Conservation (phyloP, 352 stramenopile species). For the Aphanomyces euteiches region DNA sequence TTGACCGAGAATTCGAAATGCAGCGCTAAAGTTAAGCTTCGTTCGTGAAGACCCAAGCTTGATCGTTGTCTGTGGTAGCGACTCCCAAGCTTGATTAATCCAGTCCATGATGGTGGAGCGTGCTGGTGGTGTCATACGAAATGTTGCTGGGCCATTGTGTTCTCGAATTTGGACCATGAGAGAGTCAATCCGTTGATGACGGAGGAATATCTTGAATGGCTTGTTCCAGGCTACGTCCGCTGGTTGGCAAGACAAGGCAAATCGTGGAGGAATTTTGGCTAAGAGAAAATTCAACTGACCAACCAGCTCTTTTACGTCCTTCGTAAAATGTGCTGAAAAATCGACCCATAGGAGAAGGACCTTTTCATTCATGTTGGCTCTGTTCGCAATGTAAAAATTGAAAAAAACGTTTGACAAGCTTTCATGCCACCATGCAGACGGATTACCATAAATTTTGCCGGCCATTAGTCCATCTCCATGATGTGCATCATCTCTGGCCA, state of each 20-base stretch:
- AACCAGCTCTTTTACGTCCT: constrained; percentile 31
- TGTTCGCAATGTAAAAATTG: constrained; percentile 36
- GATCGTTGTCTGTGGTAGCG: background rate
- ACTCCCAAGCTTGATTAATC: background rate
- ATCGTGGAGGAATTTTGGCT: constrained; percentile 27
- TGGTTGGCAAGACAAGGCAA: constrained; percentile 33
- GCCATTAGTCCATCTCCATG: constrained; percentile 23
- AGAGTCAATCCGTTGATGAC: constrained; percentile 1
- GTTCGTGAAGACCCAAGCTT: too few species aligned
- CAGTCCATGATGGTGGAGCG: background rate
- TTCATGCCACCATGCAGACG: constrained; percentile 35
- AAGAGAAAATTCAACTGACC: constrained; percentile 32
- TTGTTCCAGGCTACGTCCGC: constrained; percentile 36
- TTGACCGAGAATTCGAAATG: too few species aligned
- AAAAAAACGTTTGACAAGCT: constrained; percentile 34
- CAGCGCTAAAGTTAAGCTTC: too few species aligned
- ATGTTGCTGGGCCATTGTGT: background rate
- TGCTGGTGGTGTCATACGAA: background rate
- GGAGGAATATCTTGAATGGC: constrained; percentile 29
- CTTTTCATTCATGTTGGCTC: constrained; percentile 15
- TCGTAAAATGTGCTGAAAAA: constrained; percentile 37
- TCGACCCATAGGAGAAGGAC: constrained; percentile 36
- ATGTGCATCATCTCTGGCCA: constrained; percentile 32
- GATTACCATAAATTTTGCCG: constrained; percentile 33
- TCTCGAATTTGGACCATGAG: constrained; percentile 12